Base-by-base conservation (phyloP, 1,139 yeast species). In the Pichia inconspicua region DNA sequence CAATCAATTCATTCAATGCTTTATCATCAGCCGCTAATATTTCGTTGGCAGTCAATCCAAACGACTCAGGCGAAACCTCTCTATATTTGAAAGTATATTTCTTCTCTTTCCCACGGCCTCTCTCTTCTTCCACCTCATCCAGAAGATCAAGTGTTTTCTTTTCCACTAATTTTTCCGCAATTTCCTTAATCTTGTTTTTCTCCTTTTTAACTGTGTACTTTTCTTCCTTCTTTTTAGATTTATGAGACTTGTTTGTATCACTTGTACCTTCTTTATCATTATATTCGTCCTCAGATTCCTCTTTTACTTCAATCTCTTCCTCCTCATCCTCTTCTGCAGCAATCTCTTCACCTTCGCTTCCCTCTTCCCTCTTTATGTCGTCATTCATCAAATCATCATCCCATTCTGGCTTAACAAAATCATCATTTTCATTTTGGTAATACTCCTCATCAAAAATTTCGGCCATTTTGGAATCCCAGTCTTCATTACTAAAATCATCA, bases 41-140 rank as follows among this genome's bases (percentile, higher is more conserved):
- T 60, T 94, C 99, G 53, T 95, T 75, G 0, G 94, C 77, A 0
- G 88, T 75, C 48, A 94, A 74, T 10, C 97, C 97, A 68, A 79
- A 94, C 11, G 90, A 70, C 60, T 94, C 98, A 4, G 99, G 97
- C 0, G 96, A 89, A 4, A 92, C 97, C 59, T 89, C 96, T 58
- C 97, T 78, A 65, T 94, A 94, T 60, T 81, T 82, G 74, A 92
- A 92, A 50, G 73, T 76, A 42, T 77, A 58, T 25, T 71, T 75
- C 27, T 68, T 74, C 2, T 66, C 67, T 15, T 69, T 69, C 58
- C 43, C 66, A 53, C 68, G 66, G 25, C 84, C 75, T 39, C 82
- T 72, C 59, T 80, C 86, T 56, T 83, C 83, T 44, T 71, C 75
- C 47, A 84, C 83, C 51, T 83, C 86, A 31, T 80, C 76, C 41